These are phyloP conservation scores for Rhizopogon sp. DNA, from an alignment of 768 basidiomycete species.

Conservation along the genomic window DNA sequence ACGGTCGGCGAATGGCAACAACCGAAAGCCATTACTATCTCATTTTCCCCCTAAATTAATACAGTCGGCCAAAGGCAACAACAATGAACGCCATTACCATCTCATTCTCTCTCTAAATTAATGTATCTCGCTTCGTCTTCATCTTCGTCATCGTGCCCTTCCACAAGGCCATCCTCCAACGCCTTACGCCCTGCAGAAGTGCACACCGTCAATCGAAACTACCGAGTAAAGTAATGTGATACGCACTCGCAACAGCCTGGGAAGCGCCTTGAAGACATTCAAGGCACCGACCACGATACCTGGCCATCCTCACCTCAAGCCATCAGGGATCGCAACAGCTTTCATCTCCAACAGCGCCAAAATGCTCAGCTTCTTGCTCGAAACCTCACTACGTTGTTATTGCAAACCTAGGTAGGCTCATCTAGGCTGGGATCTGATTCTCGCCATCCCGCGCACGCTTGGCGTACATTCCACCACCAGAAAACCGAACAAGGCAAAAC, in stretches of 20 bases:
- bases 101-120: slow-evolving; percentile 61
- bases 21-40: no score
- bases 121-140: slow-evolving; percentile 47
- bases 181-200: slow-evolving; percentile 47
- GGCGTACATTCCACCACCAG: no score
- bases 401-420: no score
- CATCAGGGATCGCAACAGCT: slow-evolving; percentile 48
- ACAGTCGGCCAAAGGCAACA: background rate
- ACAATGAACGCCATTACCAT: slow-evolving; percentile 33
- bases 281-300: slow-evolving; percentile 70
- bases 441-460: no score
- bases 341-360: slow-evolving; percentile 73
- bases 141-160: slow-evolving; percentile 41
- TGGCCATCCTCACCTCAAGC: slow-evolving; percentile 70
- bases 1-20: background rate
- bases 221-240: background rate
- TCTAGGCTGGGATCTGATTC: no score
- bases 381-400: no score
- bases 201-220: background rate
- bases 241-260: slow-evolving; percentile 64
- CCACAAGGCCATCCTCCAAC: slow-evolving; percentile 46
- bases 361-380: slow-evolving; percentile 69
- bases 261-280: slow-evolving; percentile 72
- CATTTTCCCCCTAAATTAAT: no score
- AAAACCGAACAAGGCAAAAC: no score